Conservation (phyloP, 1,284 basidiomycete genomes). For the Ganoderma meredithae region DNA sequence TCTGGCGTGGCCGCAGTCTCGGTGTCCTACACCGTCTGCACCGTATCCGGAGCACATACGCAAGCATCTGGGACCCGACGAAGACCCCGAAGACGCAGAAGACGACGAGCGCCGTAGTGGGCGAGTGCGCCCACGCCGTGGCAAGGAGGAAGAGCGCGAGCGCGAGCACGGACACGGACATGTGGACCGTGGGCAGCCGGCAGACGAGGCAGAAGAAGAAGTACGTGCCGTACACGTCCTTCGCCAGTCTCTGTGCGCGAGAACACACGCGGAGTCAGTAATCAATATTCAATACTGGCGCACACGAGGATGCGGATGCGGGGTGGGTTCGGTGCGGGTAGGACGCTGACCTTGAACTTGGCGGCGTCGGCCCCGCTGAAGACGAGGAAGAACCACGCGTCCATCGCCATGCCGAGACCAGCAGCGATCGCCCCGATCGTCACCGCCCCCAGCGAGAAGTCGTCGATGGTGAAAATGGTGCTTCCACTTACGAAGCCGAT, state of each 20-base stretch:
- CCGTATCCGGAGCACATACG: conserved; percentile 46
- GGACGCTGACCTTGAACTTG: conserved; percentile 56
- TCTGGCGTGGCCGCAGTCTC: not conserved
- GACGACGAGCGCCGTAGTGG: conserved; percentile 61
- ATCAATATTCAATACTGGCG: not conserved
- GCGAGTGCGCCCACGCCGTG: conserved; percentile 71
- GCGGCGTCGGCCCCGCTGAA: conserved; percentile 55
- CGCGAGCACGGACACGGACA: conserved; percentile 58
- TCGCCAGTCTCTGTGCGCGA: conserved; percentile 52
- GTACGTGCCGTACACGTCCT: conserved; percentile 64
- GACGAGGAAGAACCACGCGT: conserved; percentile 67
- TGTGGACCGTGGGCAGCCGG: conserved; percentile 64
- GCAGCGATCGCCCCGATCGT: conserved; percentile 63
- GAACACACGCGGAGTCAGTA: not conserved
- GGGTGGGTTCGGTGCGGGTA: too few species aligned
- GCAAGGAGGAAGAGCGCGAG: conserved; percentile 66
- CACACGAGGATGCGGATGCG: not conserved
- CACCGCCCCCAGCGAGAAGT: conserved; percentile 45
- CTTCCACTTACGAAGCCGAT: conserved; percentile 55
- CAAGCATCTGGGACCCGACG: conserved; percentile 68
- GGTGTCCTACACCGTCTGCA: not conserved
- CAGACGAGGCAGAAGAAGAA: conserved; percentile 72
- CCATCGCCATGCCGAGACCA: conserved; percentile 65
- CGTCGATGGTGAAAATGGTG: not conserved
- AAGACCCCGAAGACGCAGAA: conserved; percentile 62